These are phyloP conservation scores for Citrus inodora DNA, from an alignment of 345 rosid genomes.

Conservation along the genomic window DNA sequence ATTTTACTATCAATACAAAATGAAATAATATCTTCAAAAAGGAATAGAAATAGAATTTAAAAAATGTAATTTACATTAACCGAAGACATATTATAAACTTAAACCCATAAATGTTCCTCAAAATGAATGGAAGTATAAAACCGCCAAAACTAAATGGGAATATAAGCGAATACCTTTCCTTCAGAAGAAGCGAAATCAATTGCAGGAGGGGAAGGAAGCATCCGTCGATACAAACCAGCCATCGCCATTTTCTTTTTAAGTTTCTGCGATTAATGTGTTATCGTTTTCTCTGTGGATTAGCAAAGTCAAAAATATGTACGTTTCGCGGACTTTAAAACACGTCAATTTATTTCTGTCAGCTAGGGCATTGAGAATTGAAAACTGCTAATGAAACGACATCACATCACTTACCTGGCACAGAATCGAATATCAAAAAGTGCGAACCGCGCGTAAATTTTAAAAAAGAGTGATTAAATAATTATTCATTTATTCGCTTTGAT, in stretches of 20 bases:
- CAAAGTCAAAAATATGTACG: neutral
- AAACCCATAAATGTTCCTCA: neutral
- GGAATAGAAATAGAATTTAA: neutral
- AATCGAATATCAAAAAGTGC: too few species aligned
- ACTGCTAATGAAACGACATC: too few species aligned
- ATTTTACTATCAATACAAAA: neutral
- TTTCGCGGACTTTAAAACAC: neutral
- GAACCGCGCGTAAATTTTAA: too few species aligned
- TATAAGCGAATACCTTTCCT: slow-evolving; percentile 52
- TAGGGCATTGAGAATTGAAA: neutral
- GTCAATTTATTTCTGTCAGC: neutral
- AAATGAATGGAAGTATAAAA: neutral
- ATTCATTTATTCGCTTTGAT: too few species aligned
- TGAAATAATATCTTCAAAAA: neutral
- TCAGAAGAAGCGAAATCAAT: slow-evolving; percentile 75
- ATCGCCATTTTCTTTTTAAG: slow-evolving; percentile 37
- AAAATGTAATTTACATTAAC: neutral
- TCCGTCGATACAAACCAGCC: slow-evolving; percentile 66
- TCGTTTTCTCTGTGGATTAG: neutral
- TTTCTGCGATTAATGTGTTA: neutral
- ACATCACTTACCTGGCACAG: too few species aligned
- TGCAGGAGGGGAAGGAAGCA: slow-evolving; percentile 76
- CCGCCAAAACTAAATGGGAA: neutral
- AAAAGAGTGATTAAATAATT: too few species aligned
- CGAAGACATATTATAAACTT: neutral